These are phyloP conservation scores for Trichoderma polysporum DNA, from an alignment of 2,329 filamentous ascomycete genomes.

Conservation along the genomic window DNA sequence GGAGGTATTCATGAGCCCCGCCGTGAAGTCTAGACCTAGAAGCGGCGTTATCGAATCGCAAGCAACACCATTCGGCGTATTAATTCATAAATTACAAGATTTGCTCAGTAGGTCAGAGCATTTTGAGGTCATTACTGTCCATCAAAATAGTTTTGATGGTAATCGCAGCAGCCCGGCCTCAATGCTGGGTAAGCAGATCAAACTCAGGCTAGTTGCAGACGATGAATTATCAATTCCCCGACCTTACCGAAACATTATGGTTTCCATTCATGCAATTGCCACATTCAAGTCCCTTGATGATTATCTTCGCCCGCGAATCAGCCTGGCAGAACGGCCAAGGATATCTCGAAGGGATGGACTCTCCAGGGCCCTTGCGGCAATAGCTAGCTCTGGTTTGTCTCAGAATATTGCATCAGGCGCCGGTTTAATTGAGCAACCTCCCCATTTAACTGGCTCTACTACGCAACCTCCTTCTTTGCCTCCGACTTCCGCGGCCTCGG, in stretches of 20 bases:
- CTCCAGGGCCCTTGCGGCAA: slow-evolving; percentile 69
- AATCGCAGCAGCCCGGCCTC: slow-evolving; percentile 88
- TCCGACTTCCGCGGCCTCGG: slow-evolving; percentile 39
- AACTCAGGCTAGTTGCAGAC: slow-evolving; percentile 83
- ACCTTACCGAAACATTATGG: slow-evolving; percentile 91
- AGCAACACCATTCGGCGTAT: slow-evolving; percentile 80
- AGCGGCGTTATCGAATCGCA: slow-evolving; percentile 67
- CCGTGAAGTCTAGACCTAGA: slow-evolving; percentile 63
- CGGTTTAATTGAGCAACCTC: slow-evolving; percentile 47
- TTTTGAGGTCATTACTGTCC: slow-evolving; percentile 95
- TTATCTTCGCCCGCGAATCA: slow-evolving; percentile 88
- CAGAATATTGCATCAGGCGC: slow-evolving; percentile 46
- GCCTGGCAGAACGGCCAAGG: slow-evolving; percentile 67
- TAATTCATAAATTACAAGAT: slow-evolving; percentile 94
- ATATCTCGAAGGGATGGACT: slow-evolving; percentile 63
- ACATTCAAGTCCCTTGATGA: slow-evolving; percentile 97
- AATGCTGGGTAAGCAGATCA: slow-evolving; percentile 94
- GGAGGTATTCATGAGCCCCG: slow-evolving; percentile 84
- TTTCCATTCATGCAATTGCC: slow-evolving; percentile 96
- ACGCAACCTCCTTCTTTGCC: slow-evolving; percentile 38
- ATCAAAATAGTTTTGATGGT: slow-evolving; percentile 86
- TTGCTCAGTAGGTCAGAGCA: slow-evolving; percentile 94
- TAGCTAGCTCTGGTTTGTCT: slow-evolving; percentile 69
- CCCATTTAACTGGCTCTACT: slow-evolving; percentile 39
- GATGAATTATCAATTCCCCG: slow-evolving; percentile 87